Evolutionary conservation across 2,329 filamentous ascomycete species (phyloP), one percentile per base, ranked within the genome.

Genomic region (Pseudocercospora macadamiae): DNA sequence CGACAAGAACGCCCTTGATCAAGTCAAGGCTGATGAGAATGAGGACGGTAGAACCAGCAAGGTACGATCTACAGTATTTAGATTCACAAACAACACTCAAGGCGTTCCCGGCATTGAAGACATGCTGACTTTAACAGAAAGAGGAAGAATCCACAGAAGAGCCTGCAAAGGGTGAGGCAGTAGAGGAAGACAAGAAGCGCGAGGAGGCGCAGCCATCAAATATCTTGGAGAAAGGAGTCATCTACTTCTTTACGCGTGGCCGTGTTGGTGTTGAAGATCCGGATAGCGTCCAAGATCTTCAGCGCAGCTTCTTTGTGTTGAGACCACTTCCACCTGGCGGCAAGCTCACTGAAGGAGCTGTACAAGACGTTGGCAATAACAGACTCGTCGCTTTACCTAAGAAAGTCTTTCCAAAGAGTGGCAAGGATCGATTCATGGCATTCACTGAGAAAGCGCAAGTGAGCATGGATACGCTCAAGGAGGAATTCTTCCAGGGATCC

Each of bases 201-300:
- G 80, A 81, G 66, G 74, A 81, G 44, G 74, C 77, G 2, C 74
- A 82, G 36, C 79, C 85, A 1, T 84, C 82, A 4, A 86, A 79
- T 59, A 86, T 96, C 21, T 80, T 96, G 2, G 92, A 97, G 70
- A 96, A 95, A 69, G 92, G 92, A 3, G 83, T 95, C 66, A 87
- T 96, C 66, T 96, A 96, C 79, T 96, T 96, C 81, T 96, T 96
- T 79, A 88, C 89, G 68, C 87, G 92, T 16, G 86, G 86, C 6
- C 87, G 91, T 10, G 90, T 96, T 34, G 85, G 86, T 51, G 82
- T 90, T 23, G 84, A 91, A 3, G 82, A 90, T 5, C 87, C 91
- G 0, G 82, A 87, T 16, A 81, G 83, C 45, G 80, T 93, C 1
- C 76, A 83, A 37, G 91, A 96, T 53, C 83, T 96, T 49, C 86